These are phyloP conservation scores for Moelleriella libera DNA, from an alignment of 2,329 filamentous ascomycete species.

Conservation along the genomic window DNA sequence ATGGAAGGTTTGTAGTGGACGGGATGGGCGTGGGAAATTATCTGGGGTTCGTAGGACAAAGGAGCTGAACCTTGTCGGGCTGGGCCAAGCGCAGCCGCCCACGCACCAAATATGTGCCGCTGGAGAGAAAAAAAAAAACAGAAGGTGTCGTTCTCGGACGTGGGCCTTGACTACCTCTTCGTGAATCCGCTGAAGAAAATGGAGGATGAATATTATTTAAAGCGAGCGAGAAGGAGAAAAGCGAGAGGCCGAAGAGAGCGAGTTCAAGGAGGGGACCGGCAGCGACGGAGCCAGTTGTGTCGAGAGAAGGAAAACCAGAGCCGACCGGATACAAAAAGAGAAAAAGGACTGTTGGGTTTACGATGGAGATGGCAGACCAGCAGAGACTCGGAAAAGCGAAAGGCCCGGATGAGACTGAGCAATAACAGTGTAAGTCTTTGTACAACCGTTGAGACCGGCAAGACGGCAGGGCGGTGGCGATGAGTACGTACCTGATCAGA, in stretches of 20 bases:
- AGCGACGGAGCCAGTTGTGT: constrained; percentile 2
- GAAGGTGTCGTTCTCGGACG: constrained; percentile 2
- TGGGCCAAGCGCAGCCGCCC: constrained; percentile 7
- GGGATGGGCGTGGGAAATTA: constrained; percentile 10
- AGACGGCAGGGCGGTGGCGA: not conserved
- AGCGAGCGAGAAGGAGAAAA: not conserved
- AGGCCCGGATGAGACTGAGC: constrained; percentile 2
- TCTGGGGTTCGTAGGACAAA: constrained; percentile 12
- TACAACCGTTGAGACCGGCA: not conserved
- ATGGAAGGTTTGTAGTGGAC: constrained; percentile 12
- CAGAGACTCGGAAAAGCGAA: constrained; percentile 4
- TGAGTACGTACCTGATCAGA: not conserved
- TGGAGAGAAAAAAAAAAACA: not conserved
- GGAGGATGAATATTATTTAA: constrained; percentile 1
- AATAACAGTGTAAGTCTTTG: not conserved
- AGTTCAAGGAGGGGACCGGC: not conserved
- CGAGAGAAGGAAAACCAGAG: not conserved
- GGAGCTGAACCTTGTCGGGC: constrained; percentile 6
- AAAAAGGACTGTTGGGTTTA: constrained; percentile 2
- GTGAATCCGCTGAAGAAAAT: constrained; percentile 2
- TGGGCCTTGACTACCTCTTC: constrained; percentile 4
- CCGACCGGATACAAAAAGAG: not conserved
- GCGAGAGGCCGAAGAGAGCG: not conserved
- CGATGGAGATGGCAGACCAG: constrained; percentile 3
- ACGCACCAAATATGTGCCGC: constrained; percentile 1